Percentiles rank a stretch among this genome's conserved stretches.
phyloP scores from a whole-genome alignment of 257 asterid genomes.

The Thymus quinquecostatus region DNA sequence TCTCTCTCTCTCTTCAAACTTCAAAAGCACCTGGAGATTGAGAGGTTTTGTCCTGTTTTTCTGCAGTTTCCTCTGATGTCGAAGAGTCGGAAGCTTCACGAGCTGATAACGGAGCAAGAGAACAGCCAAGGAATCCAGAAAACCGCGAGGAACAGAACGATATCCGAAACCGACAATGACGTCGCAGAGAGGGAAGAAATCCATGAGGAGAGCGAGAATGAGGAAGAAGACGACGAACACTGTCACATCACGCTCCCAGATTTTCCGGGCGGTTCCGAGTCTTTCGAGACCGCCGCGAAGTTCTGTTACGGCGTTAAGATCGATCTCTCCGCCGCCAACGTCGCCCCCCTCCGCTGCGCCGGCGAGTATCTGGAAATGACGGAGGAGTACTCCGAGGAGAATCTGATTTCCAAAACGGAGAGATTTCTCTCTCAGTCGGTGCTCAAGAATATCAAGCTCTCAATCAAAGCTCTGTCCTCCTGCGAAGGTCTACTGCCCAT shows the following conservation, averaged over 20 bases:
- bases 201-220: constrained; percentile 42
- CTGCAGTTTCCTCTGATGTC: constrained; percentile 93
- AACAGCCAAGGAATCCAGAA: constrained; percentile 37
- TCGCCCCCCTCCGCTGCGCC: constrained; percentile 84
- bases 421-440: constrained; percentile 57
- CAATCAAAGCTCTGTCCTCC: constrained; percentile 57
- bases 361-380: constrained; percentile 88
- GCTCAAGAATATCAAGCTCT: constrained; percentile 54
- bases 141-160: constrained; percentile 43
- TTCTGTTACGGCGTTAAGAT: constrained; percentile 90
- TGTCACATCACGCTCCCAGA: constrained; percentile 72
- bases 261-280: constrained; percentile 94
- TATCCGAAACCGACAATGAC: constrained; percentile 46
- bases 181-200: constrained; percentile 47
- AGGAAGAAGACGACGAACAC: constrained; percentile 49
- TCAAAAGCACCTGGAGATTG: constrained; percentile 7
- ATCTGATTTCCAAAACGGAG: constrained; percentile 80
- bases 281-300: constrained; percentile 89
- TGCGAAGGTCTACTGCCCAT: constrained; percentile 60
- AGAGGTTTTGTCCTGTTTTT: constrained; percentile 1
- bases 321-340: constrained; percentile 70
- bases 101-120: constrained; percentile 81
- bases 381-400: constrained; percentile 79
- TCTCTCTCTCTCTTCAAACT: neutral
- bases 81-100: constrained; percentile 83